Evolutionary conservation across 805 yeast species (phyloP).

Genomic region (Teunomyces barrocoloradensis): DNA sequence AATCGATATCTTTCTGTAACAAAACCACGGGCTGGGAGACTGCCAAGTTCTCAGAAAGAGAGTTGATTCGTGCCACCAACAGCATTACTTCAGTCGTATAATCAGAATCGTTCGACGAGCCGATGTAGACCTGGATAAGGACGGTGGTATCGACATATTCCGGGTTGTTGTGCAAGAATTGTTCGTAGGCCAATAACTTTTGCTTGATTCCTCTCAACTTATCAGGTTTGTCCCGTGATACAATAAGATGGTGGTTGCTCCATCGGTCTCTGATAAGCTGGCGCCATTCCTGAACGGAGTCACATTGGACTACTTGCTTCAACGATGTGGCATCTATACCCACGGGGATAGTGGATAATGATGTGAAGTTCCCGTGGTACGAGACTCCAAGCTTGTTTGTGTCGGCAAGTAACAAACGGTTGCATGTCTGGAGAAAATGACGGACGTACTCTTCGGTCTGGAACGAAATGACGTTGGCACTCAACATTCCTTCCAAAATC

Average conservation of each 20-base stretch:
- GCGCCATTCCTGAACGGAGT: conserved; percentile 64
- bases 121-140: conserved; percentile 77
- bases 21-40: conserved; percentile 79
- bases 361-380: conserved; percentile 56
- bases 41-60: conserved; percentile 70
- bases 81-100: conserved; percentile 71
- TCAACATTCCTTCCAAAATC: conserved; percentile 78
- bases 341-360: conserved; percentile 62
- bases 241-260: conserved; percentile 67
- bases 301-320: conserved; percentile 41
- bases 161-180: conserved; percentile 70
- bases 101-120: conserved; percentile 53
- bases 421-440: conserved; percentile 90
- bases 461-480: conserved; percentile 84
- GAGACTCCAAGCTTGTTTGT: conserved; percentile 61
- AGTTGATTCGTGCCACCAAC: conserved; percentile 82
- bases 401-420: conserved; percentile 79
- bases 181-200: conserved; percentile 83
- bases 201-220: conserved; percentile 84
- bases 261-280: conserved; percentile 73
- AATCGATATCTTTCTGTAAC: conserved; percentile 83
- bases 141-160: conserved; percentile 66
- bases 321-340: conserved; percentile 75
- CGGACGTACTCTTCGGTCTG: conserved; percentile 92
- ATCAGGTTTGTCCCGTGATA: conserved; percentile 87